A percentile compares a stretch with the other conserved stretches of the same genome.
Conservation (phyloP, 2,329 filamentous ascomycete genomes). For the Myriosclerotinia curreyana region DNA sequence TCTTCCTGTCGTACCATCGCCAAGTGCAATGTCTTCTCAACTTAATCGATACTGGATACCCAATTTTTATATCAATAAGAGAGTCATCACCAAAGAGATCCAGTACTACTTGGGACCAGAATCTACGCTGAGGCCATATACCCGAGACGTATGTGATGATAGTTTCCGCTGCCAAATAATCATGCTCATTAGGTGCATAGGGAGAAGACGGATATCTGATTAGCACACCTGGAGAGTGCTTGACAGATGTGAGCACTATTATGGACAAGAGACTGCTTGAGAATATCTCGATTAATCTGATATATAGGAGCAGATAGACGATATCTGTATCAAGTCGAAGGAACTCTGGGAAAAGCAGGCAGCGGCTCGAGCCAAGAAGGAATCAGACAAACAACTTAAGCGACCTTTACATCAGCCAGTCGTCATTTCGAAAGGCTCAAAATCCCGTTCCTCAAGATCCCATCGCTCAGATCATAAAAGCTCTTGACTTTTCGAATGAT, state of each 20-base stretch:
- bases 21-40: conserved; percentile 37
- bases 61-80: conserved; percentile 57
- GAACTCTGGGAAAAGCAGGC: conserved; percentile 57
- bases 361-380: conserved; percentile 46
- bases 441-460: conserved; percentile 24
- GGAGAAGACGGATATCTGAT: conserved; percentile 61
- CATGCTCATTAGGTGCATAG: conserved; percentile 39
- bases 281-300: conserved; percentile 22
- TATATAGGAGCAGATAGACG: conserved; percentile 58
- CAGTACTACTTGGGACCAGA: conserved; percentile 58
- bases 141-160: conserved; percentile 48
- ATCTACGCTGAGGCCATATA: conserved; percentile 56
- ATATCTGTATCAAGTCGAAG: conserved; percentile 58
- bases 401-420: conserved; percentile 56
- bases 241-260: conserved; percentile 53
- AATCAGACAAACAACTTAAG: conserved; percentile 51
- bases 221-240: conserved; percentile 54
- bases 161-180: conserved; percentile 31
- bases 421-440: conserved; percentile 46
- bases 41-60: conserved; percentile 62
- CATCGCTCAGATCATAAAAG: conserved; percentile 30
- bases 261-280: neutral
- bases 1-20: conserved; percentile 24
- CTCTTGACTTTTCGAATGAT: conserved; percentile 30
- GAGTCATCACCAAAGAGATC: conserved; percentile 57